Evolutionary conservation across 257 asterid genomes (phyloP).

Genomic region (Gardenia jasminoides): DNA sequence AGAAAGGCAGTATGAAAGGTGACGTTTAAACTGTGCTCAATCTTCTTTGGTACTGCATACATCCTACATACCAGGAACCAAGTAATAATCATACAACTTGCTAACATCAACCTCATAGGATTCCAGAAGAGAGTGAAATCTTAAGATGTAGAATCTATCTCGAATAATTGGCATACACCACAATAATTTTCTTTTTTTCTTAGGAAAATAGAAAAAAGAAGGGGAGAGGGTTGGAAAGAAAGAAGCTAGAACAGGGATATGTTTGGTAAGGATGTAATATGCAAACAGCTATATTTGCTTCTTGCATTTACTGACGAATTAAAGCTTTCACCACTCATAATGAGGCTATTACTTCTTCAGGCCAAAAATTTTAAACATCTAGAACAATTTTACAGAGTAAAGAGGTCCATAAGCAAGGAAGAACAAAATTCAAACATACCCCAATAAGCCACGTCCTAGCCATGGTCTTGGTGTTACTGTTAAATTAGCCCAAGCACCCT

Average conservation of each 20-base stretch:
- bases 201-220: no score
- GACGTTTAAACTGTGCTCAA: neutral
- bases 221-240: neutral
- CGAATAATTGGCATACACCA: neutral
- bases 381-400: neutral
- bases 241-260: neutral
- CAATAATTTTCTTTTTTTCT: neutral
- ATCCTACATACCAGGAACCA: neutral
- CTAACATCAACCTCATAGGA: neutral
- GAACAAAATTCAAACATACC: constrained; percentile 41
- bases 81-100: neutral
- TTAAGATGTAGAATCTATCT: neutral
- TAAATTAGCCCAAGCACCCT: constrained; percentile 53
- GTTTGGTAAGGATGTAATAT: neutral
- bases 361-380: neutral
- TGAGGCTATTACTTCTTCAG: neutral
- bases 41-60: neutral
- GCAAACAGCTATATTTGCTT: neutral
- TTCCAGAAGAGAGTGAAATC: neutral
- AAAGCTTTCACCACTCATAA: neutral
- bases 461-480: constrained; percentile 79
- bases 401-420: neutral
- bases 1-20: neutral
- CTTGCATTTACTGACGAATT: neutral
- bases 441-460: constrained; percentile 90